Base-by-base conservation (phyloP, 2,329 filamentous ascomycete species). In the Chrysoporthe cubensis region DNA sequence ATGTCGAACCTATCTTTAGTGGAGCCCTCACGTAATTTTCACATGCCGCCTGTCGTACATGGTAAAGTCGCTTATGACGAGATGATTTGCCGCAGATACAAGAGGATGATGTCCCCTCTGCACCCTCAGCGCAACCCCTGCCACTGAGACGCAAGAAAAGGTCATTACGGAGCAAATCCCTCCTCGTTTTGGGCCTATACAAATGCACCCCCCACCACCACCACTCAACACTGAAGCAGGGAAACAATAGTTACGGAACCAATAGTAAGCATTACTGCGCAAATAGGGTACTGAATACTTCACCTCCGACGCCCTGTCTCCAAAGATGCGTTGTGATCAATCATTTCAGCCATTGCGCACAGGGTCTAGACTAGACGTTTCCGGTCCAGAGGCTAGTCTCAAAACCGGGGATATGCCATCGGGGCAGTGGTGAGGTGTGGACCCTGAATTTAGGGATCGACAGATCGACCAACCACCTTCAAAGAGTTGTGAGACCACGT, bases 381-480 rank as follows among this genome's bases (percentile, higher is more conserved):
- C 4, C 37, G 37, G 9, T 32, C 9, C 9, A 2, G 48, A n/a
- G 48, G 48, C 48, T 52, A 52, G 48, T 26, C 21, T 32, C 14
- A 54, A 34, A 32, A 46, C 6, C 66, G 56, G 8, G 4, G n/a
- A 62, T 52, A 4, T 14, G 13, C 16, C 57, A 48, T 48, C 26
- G 43, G 61, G 34, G 48, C 48, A 9, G 26, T 34, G 58, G 26
- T 62, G 21, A 57, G 44, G 63, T 68, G 66, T 68, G 66, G 66
- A 68, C 66, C 66, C 66, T 68, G 66, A 21, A 62, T 62, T 43
- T 64, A 48, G 58, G 54, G 62, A 68, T 68, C 66, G 62, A 60
- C 50, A 65, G 63, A 68, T 68, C 63, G 63, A 56, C 63, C 44
- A 42, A 26, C 46, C 56, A 32, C 11, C 18, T 44, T 14, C 18